Evolutionary conservation across 23 red algal genomes (phyloP), one percentile per base, ranked within the genome.

Genomic region (Gracilaria domingensis): DNA sequence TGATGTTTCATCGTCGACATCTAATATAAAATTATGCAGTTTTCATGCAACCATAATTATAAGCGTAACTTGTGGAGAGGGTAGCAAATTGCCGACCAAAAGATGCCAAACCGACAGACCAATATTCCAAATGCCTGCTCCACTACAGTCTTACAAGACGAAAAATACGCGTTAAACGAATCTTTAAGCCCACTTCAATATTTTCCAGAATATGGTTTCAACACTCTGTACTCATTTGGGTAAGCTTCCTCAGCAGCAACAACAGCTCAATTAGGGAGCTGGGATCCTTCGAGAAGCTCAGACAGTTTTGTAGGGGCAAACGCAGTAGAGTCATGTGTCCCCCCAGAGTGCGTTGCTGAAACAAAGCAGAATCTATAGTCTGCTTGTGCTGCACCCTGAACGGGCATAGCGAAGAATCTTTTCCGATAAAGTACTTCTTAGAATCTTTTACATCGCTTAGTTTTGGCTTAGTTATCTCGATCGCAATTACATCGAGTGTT

Each of bases 301-400:
- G 44, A 78, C 20, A 78, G 73, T 28, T 25, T 25, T 42, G 73
- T 78, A 12, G 8, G 8, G 23, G 7, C n/a, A 30, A 47, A 54
- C 49, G 40, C 40, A 7, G 73, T 78, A 45, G 73, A 42, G 5
- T 51, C 73, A 13, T 45, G 11, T 54, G 40, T 78, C 21, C 73
- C 11, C n/a, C 49, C 73, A 16, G 73, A n/a, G 25, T 78, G 49
- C 11, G 18, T 23, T 9, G 34, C 73, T 2, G 40, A 51, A 2
- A 54, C 36, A 78, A 51, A 78, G 11, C 23, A 48, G 26, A 54
- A 78, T 16, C 47, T 78, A 54, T 78, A 47, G 40, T 78, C 73
- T 24, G 44, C 26, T 17, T 83, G 28, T 37, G 59, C 53, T 32
- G 49, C n/a, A 34, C 24, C 50, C 64, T 59, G 25, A 60, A 61